Evolutionary conservation across 1,284 basidiomycete species (phyloP).

Genomic region (Sanghuangporus weigelae): DNA sequence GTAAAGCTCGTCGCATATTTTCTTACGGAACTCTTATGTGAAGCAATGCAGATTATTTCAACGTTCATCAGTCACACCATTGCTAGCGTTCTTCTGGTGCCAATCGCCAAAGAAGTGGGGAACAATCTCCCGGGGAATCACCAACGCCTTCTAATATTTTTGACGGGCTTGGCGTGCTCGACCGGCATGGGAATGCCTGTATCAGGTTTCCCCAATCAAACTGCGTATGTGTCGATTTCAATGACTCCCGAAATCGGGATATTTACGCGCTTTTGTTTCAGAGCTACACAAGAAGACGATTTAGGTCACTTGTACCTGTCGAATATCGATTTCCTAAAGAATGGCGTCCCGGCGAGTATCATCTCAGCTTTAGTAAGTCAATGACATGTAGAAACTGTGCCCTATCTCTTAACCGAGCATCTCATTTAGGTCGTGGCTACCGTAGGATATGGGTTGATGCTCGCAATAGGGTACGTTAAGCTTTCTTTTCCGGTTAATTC

Average conservation of each 20-base stretch:
- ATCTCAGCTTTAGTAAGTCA: constrained; percentile 72
- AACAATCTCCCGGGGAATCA: constrained; percentile 60
- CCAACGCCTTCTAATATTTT: constrained; percentile 81
- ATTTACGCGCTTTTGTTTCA: constrained; percentile 27
- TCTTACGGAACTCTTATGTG: constrained; percentile 11
- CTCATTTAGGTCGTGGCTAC: constrained; percentile 67
- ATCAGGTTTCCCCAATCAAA: constrained; percentile 96
- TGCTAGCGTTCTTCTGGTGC: constrained; percentile 92
- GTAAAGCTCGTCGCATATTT: constrained; percentile 33
- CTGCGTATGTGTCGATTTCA: constrained; percentile 55
- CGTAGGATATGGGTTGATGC: constrained; percentile 76
- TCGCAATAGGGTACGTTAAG: constrained; percentile 50
- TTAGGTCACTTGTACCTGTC: constrained; percentile 84
- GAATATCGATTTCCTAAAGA: constrained; percentile 89
- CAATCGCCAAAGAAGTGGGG: constrained; percentile 92
- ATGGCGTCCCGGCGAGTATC: constrained; percentile 88
- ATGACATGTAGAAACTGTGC: constrained; percentile 8
- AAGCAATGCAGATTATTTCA: constrained; percentile 55
- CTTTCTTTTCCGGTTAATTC: not conserved
- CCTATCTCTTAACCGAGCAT: not conserved
- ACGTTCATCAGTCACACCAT: constrained; percentile 97
- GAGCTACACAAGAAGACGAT: constrained; percentile 93
- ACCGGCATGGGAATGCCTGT: constrained; percentile 98
- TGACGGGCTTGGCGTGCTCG: constrained; percentile 90
- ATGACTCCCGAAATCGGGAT: not conserved